Percentiles rank a stretch among this genome's conserved stretches.
Evolutionary conservation across 2,329 filamentous ascomycete genomes (phyloP).

Genomic region (Aspergillus sp.): DNA sequence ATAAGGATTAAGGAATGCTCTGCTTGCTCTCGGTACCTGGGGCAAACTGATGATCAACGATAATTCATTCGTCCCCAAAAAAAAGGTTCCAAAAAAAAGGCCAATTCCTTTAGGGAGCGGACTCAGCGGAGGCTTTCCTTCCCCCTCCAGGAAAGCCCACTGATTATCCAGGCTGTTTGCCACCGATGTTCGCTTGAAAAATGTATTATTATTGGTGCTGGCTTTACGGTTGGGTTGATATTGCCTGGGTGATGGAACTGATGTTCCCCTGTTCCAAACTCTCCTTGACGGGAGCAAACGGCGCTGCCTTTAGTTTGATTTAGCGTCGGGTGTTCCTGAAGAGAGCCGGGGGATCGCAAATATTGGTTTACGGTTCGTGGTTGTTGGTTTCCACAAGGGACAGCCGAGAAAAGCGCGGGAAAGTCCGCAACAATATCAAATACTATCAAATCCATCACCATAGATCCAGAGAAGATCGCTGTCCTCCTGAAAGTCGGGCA

Average conservation of each 20-base stretch:
- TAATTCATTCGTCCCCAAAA: neutral
- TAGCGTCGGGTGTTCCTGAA: slow-evolving; percentile 10
- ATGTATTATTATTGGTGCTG: neutral
- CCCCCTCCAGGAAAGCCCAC: neutral
- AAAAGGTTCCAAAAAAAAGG: neutral
- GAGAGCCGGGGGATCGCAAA: neutral
- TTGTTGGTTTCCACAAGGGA: neutral
- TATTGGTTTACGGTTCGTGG: neutral
- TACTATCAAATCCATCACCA: too few species aligned
- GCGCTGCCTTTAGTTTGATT: neutral
- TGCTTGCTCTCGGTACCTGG: neutral
- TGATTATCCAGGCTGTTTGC: neutral
- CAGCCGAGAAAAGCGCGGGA: neutral
- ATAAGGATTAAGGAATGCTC: neutral
- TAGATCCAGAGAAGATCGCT: too few species aligned
- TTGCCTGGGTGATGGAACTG: slow-evolving; percentile 13
- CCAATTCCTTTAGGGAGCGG: neutral
- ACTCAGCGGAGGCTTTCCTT: neutral
- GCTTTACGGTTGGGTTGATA: neutral
- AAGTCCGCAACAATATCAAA: too few species aligned
- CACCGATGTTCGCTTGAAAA: neutral
- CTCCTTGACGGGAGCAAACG: neutral
- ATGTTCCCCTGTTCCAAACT: slow-evolving; percentile 5
- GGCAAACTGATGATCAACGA: slow-evolving; percentile 6
- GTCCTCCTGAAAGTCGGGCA: slow-evolving; percentile 16